A percentile compares a stretch with the other conserved stretches of the same genome.
phyloP scores from a whole-genome alignment of 768 basidiomycete species.

The Tylopilus sp. region DNA sequence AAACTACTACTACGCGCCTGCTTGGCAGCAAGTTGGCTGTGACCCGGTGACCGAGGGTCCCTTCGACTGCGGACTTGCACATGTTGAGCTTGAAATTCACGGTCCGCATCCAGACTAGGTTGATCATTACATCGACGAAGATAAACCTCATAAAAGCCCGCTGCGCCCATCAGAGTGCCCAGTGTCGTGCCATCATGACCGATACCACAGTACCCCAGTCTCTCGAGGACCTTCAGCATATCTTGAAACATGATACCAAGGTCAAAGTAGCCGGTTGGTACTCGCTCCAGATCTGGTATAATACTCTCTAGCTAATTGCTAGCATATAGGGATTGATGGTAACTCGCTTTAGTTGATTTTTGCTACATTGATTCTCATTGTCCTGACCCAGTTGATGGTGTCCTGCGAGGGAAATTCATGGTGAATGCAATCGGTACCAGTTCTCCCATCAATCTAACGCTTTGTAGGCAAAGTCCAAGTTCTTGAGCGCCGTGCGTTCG shows the following conservation, averaged over 20 bases:
- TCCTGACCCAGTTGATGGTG: slow-evolving; percentile 71
- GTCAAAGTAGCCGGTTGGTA: slow-evolving; percentile 88
- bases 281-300: not conserved
- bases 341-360: slow-evolving; percentile 15
- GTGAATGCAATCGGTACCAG: slow-evolving; percentile 34
- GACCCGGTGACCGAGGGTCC: not conserved
- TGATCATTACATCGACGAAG: not conserved
- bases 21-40: too few relatives aligned
- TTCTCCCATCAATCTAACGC: slow-evolving; percentile 8
- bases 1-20: too few relatives aligned
- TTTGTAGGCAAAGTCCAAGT: slow-evolving; percentile 83
- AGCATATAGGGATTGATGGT: slow-evolving; percentile 63
- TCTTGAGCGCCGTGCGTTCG: slow-evolving; percentile 72
- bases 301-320: not conserved
- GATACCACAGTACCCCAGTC: slow-evolving; percentile 38
- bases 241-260: slow-evolving; percentile 67
- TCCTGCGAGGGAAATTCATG: slow-evolving; percentile 94
- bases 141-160: not conserved
- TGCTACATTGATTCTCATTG: slow-evolving; percentile 7
- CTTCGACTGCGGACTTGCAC: too few relatives aligned
- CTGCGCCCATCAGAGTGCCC: not conserved
- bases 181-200: slow-evolving; percentile 10
- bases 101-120: too few relatives aligned
- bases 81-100: not conserved
- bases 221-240: slow-evolving; percentile 50